Conservation (phyloP, 2,329 filamentous ascomycete species). For the Colletotrichum trifolii region DNA sequence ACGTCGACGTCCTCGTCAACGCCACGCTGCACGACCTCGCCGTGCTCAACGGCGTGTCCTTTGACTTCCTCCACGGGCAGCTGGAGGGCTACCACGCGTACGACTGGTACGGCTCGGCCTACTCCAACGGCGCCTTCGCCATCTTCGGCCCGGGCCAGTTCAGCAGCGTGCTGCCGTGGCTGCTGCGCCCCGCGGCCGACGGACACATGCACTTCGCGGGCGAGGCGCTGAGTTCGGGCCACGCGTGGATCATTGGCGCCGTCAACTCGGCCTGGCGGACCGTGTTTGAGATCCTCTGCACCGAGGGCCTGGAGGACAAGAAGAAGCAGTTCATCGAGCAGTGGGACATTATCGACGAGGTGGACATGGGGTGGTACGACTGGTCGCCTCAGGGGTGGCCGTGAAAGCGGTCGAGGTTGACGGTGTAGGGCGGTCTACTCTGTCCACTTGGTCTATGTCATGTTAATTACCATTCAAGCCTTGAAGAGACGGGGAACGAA, state of each 20-base stretch:
- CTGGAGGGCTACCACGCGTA: conserved; percentile 39
- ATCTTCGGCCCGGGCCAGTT: conserved; percentile 41
- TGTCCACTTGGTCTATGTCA: no score
- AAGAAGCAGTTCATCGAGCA: conserved; percentile 36
- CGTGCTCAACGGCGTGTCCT: conserved; percentile 39
- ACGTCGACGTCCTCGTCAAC: conserved; percentile 37
- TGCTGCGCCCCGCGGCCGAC: conserved; percentile 40
- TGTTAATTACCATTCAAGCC: no score
- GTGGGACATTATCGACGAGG: conserved; percentile 39
- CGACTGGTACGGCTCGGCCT: conserved; percentile 41
- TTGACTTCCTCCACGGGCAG: conserved; percentile 37
- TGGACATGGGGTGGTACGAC: conserved; percentile 41
- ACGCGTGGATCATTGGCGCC: conserved; percentile 42
- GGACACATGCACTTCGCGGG: conserved; percentile 42
- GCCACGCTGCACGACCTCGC: conserved; percentile 38
- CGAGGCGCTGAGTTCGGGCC: conserved; percentile 42
- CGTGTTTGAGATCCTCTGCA: conserved; percentile 38
- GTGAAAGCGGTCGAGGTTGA: neutral
- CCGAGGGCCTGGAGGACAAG: conserved; percentile 38
- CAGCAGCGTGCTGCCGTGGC: conserved; percentile 38
- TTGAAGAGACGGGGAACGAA: no score
- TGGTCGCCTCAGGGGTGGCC: conserved; percentile 34
- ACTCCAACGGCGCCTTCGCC: conserved; percentile 41
- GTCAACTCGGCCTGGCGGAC: conserved; percentile 41
- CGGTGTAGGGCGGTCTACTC: no score